Percentiles rank a stretch among this genome's conserved stretches.
phyloP scores from a whole-genome alignment of 306 rosid genomes.

The Medicago arabica region DNA sequence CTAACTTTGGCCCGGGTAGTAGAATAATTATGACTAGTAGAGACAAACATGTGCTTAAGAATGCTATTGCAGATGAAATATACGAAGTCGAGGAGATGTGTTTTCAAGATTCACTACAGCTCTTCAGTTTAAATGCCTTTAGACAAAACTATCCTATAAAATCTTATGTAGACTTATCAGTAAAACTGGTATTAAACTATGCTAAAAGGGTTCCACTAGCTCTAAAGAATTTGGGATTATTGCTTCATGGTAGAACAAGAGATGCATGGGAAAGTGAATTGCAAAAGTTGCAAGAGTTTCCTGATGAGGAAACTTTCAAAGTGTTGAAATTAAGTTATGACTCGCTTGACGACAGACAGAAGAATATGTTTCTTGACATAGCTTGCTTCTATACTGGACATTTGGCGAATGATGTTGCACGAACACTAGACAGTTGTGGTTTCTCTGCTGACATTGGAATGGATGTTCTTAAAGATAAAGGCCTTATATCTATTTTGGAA shows the following conservation, averaged over 20 bases:
- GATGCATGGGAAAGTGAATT: neutral
- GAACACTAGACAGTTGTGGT: neutral
- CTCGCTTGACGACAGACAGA: neutral
- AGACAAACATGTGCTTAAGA: slow-evolving; percentile 22
- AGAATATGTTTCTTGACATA: neutral
- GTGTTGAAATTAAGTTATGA: neutral
- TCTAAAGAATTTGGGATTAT: neutral
- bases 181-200: neutral
- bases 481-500: neutral
- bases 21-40: slow-evolving; percentile 37
- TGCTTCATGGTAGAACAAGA: neutral
- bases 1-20: neutral
- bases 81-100: neutral
- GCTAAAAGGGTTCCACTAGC: neutral
- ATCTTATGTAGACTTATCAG: neutral
- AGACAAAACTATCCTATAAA: neutral
- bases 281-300: neutral
- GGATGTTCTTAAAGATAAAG: neutral
- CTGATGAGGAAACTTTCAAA: too few relatives aligned
- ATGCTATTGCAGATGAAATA: neutral
- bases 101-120: neutral
- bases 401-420: neutral
- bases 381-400: neutral
- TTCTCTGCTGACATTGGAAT: neutral
- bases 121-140: neutral